These are phyloP conservation scores for Lipomyces japonicus DNA, from an alignment of 805 yeast genomes.

Conservation along the genomic window DNA sequence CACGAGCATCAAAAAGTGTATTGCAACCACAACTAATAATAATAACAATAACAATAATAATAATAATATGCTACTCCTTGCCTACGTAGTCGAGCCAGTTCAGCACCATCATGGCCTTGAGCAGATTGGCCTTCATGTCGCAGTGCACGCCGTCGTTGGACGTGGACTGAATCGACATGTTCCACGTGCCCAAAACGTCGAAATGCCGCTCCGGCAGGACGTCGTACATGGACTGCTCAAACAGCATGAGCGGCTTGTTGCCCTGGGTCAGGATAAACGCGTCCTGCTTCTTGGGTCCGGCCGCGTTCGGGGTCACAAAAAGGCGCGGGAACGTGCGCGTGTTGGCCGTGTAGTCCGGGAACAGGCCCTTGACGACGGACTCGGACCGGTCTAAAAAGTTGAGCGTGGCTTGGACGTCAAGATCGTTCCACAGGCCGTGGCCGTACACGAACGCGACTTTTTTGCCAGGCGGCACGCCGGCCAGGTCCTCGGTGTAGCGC, in stretches of 20 bases:
- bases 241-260: constrained; percentile 28
- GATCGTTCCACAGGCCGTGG: constrained; percentile 29
- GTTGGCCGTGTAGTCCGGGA: constrained; percentile 13
- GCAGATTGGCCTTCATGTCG: constrained; percentile 23
- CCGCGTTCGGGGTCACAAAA: constrained; percentile 26
- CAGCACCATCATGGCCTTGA: constrained; percentile 29
- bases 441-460: constrained; percentile 26
- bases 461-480: constrained; percentile 11
- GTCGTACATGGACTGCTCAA: constrained; percentile 24
- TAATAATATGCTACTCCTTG: not conserved
- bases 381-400: constrained; percentile 24
- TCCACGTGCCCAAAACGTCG: constrained; percentile 28
- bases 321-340: constrained; percentile 19
- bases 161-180: constrained; percentile 25
- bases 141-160: constrained; percentile 27
- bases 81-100: constrained; percentile 28
- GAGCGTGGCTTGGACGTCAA: constrained; percentile 27
- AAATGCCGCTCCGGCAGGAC: constrained; percentile 22
- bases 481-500: constrained; percentile 17
- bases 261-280: constrained; percentile 26
- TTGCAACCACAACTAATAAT: too few relatives aligned
- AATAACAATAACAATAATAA: not conserved
- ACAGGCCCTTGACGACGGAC: constrained; percentile 8
- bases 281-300: constrained; percentile 25
- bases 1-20: not conserved